A percentile compares a stretch with the other conserved stretches of the same genome.
Conservation (phyloP, 176 grass and related monocot genomes). For the Chloris gayana region DNA sequence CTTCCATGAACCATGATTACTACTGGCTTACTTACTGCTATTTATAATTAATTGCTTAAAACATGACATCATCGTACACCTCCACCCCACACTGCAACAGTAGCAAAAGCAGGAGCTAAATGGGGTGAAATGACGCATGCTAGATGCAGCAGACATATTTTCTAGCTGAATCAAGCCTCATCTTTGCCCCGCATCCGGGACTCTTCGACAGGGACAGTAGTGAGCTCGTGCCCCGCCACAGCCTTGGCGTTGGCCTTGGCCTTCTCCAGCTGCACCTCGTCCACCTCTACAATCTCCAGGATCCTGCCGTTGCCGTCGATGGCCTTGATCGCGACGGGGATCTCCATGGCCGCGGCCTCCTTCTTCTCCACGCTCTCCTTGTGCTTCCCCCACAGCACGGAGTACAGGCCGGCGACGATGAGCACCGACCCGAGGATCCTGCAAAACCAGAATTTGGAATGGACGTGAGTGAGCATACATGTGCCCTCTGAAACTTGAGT, state of each 20-base stretch:
- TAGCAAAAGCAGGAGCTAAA: not conserved
- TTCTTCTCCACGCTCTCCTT: constrained; percentile 86
- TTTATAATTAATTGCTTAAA: constrained; percentile 3
- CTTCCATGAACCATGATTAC: constrained; percentile 25
- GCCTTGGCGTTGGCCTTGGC: constrained; percentile 62
- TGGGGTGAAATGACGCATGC: constrained; percentile 1
- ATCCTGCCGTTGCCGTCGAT: constrained; percentile 58
- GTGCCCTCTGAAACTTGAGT: not conserved
- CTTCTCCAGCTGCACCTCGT: constrained; percentile 80
- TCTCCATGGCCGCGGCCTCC: constrained; percentile 52
- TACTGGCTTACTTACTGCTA: constrained; percentile 14
- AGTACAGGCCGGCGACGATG: constrained; percentile 86
- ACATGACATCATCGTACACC: not conserved
- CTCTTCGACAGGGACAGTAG: constrained; percentile 36
- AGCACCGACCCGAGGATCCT: constrained; percentile 75
- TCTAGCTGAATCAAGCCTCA: constrained; percentile 18
- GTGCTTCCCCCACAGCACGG: constrained; percentile 96
- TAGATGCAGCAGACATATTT: not conserved
- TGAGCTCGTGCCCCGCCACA: constrained; percentile 23
- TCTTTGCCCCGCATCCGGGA: constrained; percentile 56
- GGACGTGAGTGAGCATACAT: not conserved
- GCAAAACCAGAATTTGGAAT: constrained; percentile 39
- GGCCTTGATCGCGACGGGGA: constrained; percentile 72
- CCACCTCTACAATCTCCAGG: constrained; percentile 69
- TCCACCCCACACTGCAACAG: constrained; percentile 11